Percentiles rank a stretch among this genome's conserved stretches.
Conservation (phyloP, 2,329 filamentous ascomycete species). For the Neonectria magnoliae region DNA sequence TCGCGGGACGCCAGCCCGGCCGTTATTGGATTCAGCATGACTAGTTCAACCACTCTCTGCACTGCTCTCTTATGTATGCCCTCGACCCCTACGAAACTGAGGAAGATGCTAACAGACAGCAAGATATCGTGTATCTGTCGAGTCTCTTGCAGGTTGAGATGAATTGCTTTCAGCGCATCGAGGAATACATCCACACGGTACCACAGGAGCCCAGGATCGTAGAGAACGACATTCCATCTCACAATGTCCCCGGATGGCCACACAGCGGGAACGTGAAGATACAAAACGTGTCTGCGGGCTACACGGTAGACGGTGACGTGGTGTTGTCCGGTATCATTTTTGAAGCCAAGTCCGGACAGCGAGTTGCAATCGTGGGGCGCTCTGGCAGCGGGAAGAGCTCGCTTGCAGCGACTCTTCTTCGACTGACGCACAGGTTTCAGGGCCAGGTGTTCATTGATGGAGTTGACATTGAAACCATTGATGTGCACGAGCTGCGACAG, state of each 20-base stretch:
- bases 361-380: slow-evolving; percentile 70
- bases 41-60: slow-evolving; percentile 10
- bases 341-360: slow-evolving; percentile 1
- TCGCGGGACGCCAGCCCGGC: neutral
- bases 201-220: neutral
- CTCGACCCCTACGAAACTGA: neutral
- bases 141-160: slow-evolving; percentile 15
- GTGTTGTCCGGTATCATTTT: slow-evolving; percentile 11
- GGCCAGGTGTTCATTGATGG: slow-evolving; percentile 7
- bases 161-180: slow-evolving; percentile 13
- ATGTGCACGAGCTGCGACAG: slow-evolving; percentile 60
- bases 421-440: neutral
- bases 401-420: slow-evolving; percentile 56
- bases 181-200: slow-evolving; percentile 10
- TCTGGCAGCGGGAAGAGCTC: slow-evolving; percentile 84
- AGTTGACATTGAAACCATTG: slow-evolving; percentile 46
- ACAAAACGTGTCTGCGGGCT: slow-evolving; percentile 5
- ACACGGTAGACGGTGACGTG: neutral
- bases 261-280: neutral
- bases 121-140: slow-evolving; percentile 11
- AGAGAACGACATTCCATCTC: neutral
- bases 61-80: slow-evolving; percentile 9
- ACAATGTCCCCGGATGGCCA: neutral
- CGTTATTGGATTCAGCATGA: slow-evolving; percentile 18
- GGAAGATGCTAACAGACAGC: neutral